Conservation (phyloP, 768 basidiomycete species). For the Mycena metata region DNA sequence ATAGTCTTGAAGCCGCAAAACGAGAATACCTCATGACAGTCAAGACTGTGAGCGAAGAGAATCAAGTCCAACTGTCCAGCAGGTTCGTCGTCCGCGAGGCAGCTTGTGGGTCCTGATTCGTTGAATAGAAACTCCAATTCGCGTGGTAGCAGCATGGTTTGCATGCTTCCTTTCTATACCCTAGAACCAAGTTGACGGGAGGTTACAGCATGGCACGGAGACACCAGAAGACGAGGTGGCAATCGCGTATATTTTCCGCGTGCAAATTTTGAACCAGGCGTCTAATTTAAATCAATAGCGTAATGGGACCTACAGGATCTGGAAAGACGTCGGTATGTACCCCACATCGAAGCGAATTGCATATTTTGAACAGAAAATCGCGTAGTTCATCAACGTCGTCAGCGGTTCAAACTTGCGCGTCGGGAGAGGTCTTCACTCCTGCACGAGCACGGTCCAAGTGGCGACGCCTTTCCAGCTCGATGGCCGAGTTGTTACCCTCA, state of each 20-base stretch:
- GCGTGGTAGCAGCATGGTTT: slow-evolving; percentile 19
- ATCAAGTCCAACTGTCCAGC: neutral
- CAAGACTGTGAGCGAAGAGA: neutral
- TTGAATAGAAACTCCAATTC: neutral
- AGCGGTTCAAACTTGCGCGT: slow-evolving; percentile 63
- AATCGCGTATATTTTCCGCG: neutral
- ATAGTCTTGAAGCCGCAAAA: slow-evolving; percentile 19
- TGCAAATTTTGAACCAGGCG: neutral
- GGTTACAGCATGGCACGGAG: too few relatives aligned
- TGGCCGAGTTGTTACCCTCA: slow-evolving; percentile 56
- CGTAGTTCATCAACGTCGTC: slow-evolving; percentile 42
- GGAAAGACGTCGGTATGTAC: slow-evolving; percentile 26
- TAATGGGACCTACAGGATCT: slow-evolving; percentile 27
- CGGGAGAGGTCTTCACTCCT: slow-evolving; percentile 63
- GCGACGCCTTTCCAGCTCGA: slow-evolving; percentile 51
- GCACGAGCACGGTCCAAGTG: slow-evolving; percentile 61
- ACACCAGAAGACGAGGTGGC: slow-evolving; percentile 14
- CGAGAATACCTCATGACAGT: slow-evolving; percentile 14
- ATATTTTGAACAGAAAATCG: neutral
- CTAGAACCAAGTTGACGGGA: too few relatives aligned
- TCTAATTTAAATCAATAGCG: slow-evolving; percentile 7
- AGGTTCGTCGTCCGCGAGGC: neutral
- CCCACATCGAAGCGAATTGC: neutral
- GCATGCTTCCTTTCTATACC: neutral
- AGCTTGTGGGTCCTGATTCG: neutral